Percentiles rank a stretch among this genome's conserved stretches.
Conservation (phyloP, 208 protist genomes). For the Trypanosoma mega region DNA sequence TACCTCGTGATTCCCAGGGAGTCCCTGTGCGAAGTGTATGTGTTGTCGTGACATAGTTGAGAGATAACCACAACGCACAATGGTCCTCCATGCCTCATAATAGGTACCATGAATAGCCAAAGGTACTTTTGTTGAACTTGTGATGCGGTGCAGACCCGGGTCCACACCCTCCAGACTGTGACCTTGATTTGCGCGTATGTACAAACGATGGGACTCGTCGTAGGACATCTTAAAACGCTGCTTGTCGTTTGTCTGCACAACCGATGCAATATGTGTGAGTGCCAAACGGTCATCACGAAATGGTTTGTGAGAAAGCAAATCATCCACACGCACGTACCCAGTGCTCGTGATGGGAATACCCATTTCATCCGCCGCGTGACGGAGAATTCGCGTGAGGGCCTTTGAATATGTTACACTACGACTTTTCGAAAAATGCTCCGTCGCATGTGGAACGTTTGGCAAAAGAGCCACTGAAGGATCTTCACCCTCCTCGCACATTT, state of each 20-base stretch:
- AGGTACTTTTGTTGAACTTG: conserved; percentile 26
- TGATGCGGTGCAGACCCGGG: conserved; percentile 54
- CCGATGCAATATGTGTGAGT: conserved; percentile 31
- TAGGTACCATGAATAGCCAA: conserved; percentile 85
- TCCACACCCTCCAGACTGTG: conserved; percentile 70
- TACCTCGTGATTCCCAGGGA: conserved; percentile 36
- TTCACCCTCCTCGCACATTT: too few species aligned
- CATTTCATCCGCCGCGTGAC: conserved; percentile 62
- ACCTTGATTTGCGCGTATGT: conserved; percentile 81
- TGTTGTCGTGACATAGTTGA: conserved; percentile 81
- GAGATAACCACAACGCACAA: conserved; percentile 70
- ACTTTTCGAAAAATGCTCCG: neutral
- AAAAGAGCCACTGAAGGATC: conserved; percentile 14
- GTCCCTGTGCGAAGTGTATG: conserved; percentile 89
- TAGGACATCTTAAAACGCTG: conserved; percentile 73
- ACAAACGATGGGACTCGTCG: conserved; percentile 37
- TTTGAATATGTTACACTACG: conserved; percentile 43
- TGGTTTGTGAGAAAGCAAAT: conserved; percentile 31
- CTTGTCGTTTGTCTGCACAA: conserved; percentile 70
- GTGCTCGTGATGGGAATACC: conserved; percentile 51
- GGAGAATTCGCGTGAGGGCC: conserved; percentile 62
- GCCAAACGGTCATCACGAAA: conserved; percentile 31
- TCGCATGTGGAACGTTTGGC: neutral
- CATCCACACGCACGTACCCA: conserved; percentile 59
- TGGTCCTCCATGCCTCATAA: conserved; percentile 49